A percentile compares a stretch with the other conserved stretches of the same genome.
These are phyloP conservation scores for Trichophaea hybrida DNA, from an alignment of 2,329 filamentous ascomycete genomes.

Conservation along the genomic window DNA sequence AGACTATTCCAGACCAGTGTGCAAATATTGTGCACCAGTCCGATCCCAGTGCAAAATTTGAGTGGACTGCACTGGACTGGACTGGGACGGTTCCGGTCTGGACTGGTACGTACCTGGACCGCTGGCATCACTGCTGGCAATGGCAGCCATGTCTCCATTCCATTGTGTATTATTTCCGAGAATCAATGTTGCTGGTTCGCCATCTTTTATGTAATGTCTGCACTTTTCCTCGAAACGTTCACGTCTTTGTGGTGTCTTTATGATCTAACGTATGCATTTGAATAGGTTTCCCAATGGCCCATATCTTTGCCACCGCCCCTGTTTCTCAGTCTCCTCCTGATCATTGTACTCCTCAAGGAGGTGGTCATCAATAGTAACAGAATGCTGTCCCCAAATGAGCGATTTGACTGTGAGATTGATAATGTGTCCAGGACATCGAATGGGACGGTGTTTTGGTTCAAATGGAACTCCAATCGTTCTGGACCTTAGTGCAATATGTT, in stretches of 20 bases:
- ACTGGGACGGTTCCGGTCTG: too few species aligned
- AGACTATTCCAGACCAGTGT: too few species aligned
- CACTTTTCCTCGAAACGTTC: neutral
- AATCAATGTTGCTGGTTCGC: neutral
- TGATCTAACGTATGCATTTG: conserved; percentile 7
- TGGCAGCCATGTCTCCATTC: conserved; percentile 7
- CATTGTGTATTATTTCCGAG: conserved; percentile 9
- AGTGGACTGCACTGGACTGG: too few species aligned
- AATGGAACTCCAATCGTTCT: neutral
- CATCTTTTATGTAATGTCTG: neutral
- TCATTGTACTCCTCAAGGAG: neutral
- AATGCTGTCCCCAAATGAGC: conserved; percentile 10
- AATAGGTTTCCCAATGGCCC: conserved; percentile 9
- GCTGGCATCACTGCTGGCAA: too few species aligned
- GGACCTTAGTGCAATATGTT: neutral
- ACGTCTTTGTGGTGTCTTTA: conserved; percentile 1
- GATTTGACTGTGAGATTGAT: conserved; percentile 12
- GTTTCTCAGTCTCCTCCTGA: neutral
- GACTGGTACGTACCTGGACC: too few species aligned
- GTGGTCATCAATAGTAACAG: neutral
- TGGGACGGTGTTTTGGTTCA: neutral
- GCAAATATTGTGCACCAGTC: too few species aligned
- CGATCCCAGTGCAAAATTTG: too few species aligned
- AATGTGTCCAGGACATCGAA: conserved; percentile 11
- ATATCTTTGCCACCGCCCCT: conserved; percentile 4